Evolutionary conservation across 352 stramenopile genomes (phyloP).

Genomic region (Plasmopara halstedii): DNA sequence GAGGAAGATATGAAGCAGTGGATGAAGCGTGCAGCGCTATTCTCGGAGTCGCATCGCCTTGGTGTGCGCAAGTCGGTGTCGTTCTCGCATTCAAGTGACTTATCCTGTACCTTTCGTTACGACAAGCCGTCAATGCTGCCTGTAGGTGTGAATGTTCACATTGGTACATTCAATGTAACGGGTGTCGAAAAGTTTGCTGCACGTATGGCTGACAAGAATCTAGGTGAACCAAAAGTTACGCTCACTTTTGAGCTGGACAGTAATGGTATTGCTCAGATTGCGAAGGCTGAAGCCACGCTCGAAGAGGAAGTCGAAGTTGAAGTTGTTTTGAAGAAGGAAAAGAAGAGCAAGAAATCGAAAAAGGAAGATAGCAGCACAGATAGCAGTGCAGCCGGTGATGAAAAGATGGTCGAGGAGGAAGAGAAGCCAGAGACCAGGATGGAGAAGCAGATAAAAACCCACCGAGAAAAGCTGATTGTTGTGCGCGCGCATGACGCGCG

Average conservation of each 20-base stretch:
- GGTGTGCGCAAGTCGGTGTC: constrained; percentile 92
- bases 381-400: constrained; percentile 29
- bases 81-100: constrained; percentile 90
- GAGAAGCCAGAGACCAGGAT: constrained; percentile 41
- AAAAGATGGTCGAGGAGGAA: constrained; percentile 33
- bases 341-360: too few relatives aligned
- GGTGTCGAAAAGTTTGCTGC: constrained; percentile 87
- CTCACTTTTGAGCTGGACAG: constrained; percentile 91
- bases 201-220: constrained; percentile 84
- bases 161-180: constrained; percentile 90
- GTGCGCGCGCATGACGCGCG: constrained; percentile 28
- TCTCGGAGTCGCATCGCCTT: constrained; percentile 78
- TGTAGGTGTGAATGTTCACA: constrained; percentile 48
- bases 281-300: constrained; percentile 90
- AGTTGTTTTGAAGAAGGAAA: constrained; percentile 53
- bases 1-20: constrained; percentile 69
- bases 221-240: constrained; percentile 90
- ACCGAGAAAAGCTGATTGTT: constrained; percentile 71
- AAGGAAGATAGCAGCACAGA: constrained; percentile 27
- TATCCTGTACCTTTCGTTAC: constrained; percentile 90
- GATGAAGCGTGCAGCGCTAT: constrained; percentile 89
- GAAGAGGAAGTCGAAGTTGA: constrained; percentile 77
- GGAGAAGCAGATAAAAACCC: constrained; percentile 86
- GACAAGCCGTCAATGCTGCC: constrained; percentile 82
- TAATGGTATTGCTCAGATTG: constrained; percentile 87